Conservation (phyloP, 2,329 filamentous ascomycete species). For the Aspergillus sp. region DNA sequence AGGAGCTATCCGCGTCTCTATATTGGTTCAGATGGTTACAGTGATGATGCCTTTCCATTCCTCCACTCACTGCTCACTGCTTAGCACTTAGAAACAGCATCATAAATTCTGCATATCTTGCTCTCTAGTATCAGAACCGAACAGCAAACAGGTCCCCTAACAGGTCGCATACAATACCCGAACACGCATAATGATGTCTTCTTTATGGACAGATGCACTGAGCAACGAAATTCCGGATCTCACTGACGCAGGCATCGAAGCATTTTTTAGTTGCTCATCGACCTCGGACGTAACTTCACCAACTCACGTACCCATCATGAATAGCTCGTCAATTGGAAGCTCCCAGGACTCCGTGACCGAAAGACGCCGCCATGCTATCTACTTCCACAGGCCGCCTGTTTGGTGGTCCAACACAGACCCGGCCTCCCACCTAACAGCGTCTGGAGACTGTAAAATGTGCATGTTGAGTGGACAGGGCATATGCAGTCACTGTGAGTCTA, state of each 20-base stretch:
- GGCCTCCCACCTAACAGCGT: slow-evolving; percentile 2
- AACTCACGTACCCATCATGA: neutral
- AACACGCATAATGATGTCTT: neutral
- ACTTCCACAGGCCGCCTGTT: slow-evolving; percentile 32
- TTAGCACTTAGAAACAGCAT: neutral
- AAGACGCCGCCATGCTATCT: slow-evolving; percentile 31
- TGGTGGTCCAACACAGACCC: slow-evolving; percentile 20
- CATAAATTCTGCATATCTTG: neutral
- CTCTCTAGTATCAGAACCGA: neutral
- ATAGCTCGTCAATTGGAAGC: slow-evolving; percentile 11
- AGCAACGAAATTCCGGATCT: neutral
- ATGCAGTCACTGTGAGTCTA: neutral
- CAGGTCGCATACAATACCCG: neutral
- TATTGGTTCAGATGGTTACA: neutral
- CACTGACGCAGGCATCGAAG: neutral
- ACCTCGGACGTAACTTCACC: neutral
- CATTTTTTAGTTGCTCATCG: neutral
- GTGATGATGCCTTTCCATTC: neutral
- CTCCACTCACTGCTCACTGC: neutral
- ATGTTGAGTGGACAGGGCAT: neutral
- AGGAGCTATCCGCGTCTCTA: neutral
- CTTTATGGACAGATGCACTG: neutral
- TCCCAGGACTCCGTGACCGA: slow-evolving; percentile 22
- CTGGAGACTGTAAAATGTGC: neutral
- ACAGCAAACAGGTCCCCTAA: neutral